Base-by-base conservation (phyloP, 306 rosid species). In the Sophora flavescens region DNA sequence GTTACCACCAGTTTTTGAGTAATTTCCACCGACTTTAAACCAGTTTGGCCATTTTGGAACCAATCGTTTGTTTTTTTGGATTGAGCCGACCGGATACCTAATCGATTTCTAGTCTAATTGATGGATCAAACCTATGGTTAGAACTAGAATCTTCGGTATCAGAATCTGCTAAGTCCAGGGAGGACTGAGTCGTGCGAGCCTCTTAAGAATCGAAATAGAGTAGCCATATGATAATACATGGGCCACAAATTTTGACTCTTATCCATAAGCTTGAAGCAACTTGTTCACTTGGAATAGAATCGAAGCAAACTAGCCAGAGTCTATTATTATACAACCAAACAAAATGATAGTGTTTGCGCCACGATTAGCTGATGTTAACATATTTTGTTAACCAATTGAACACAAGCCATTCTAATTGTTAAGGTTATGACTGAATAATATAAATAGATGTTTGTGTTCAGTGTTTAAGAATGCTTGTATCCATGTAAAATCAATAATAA, bases 401-500 rank as follows among this genome's bases (percentile, higher is more conserved):
- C 60, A 61, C 60, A 30, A 12, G 51, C 86, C 88, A 78, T 36
- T 68, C 78, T 58, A 81, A 17, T 16, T 50, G 69, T 83, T 48
- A 48, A 41, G 81, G 78, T 30, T 72, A 28, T 11, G 51, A 42
- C 32, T 39, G 9, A 18, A 56, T n/a, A n/a, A n/a, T 32, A 16
- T 69, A 39, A 63, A 4, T 12, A 39, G 68, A 62, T 68, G 53
- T 39, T 70, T 53, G 52, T 70, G 50, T 28, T 58, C 1, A 14
- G 26, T 22, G 13, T 33, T 17, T 13, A 18, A 75, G 32, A 39
- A 13, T 45, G n/a, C 5, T 63, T 48, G 4, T 16, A 30, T 30
- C 32, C 32, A 30, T 30, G 32, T 30, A 30, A 35, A 22, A 22
- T 22, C 22, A 22, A 22, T 22, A 22, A 22, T 22, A 22, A n/a